A percentile compares a stretch with the other conserved stretches of the same genome.
phyloP scores from a whole-genome alignment of 2,329 filamentous ascomycete species.

The Thelonectria blattea region DNA sequence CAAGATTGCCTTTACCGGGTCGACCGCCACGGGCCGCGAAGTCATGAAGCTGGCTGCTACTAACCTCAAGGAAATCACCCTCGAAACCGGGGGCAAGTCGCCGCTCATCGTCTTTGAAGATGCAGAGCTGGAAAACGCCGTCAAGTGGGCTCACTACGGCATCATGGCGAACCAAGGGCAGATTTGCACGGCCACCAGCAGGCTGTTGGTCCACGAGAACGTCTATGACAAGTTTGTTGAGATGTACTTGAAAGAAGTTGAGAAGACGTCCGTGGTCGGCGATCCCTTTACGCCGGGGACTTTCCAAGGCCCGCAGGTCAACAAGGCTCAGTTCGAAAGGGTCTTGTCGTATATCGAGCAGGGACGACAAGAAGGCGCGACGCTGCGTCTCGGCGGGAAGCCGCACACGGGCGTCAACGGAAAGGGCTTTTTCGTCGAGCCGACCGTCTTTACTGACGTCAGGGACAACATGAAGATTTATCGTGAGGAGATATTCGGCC shows the following conservation, averaged over 20 bases:
- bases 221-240: constrained; percentile 68
- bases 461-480: constrained; percentile 1
- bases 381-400: background rate
- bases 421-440: constrained; percentile 5
- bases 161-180: constrained; percentile 69
- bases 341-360: constrained; percentile 72
- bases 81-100: constrained; percentile 72
- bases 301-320: constrained; percentile 77
- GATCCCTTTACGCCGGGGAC: constrained; percentile 73
- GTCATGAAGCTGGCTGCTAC: constrained; percentile 74
- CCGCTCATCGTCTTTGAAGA: constrained; percentile 70
- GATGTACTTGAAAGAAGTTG: constrained; percentile 59
- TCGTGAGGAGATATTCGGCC: constrained; percentile 51
- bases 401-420: background rate
- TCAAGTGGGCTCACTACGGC: constrained; percentile 61
- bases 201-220: constrained; percentile 67
- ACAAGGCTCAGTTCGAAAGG: constrained; percentile 71
- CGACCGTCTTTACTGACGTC: background rate
- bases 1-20: constrained; percentile 82
- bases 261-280: constrained; percentile 53
- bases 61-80: constrained; percentile 66
- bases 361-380: constrained; percentile 59
- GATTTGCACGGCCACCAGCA: constrained; percentile 69
- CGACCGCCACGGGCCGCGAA: constrained; percentile 71
- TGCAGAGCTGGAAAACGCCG: constrained; percentile 70